Percentiles rank a stretch among this genome's conserved stretches.
phyloP scores from a whole-genome alignment of 1,139 yeast species.

The Geotrichum cucujoidarum region DNA sequence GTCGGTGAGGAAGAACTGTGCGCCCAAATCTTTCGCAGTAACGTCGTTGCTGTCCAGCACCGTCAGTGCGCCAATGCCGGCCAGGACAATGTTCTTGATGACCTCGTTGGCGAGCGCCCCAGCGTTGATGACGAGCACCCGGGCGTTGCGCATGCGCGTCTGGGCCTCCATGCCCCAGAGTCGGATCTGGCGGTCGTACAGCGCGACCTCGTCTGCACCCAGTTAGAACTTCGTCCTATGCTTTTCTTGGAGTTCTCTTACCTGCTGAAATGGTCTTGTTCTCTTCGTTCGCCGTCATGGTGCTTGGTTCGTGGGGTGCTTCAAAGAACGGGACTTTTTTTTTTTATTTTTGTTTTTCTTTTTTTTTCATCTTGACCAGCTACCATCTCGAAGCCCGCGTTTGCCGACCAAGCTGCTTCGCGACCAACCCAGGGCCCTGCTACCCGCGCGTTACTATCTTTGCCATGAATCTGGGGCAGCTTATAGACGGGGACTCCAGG shows the following conservation, averaged over 20 bases:
- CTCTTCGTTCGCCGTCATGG: conserved; percentile 12
- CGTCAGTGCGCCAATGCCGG: conserved; percentile 79
- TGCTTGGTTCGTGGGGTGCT: neutral
- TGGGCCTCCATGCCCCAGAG: conserved; percentile 97
- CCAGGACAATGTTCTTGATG: conserved; percentile 78
- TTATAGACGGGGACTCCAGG: conserved; percentile 79
- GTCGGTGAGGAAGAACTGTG: conserved; percentile 70
- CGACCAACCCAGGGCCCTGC: neutral
- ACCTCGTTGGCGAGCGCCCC: conserved; percentile 76
- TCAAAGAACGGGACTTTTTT: neutral
- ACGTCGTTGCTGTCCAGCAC: conserved; percentile 58
- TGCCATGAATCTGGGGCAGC: conserved; percentile 67
- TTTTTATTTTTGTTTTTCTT: conserved; percentile 5
- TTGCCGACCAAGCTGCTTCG: neutral
- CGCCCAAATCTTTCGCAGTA: conserved; percentile 59
- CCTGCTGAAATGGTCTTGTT: conserved; percentile 20
- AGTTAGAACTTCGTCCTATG: neutral
- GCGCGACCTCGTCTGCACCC: conserved; percentile 68
- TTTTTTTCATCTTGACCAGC: conserved; percentile 2
- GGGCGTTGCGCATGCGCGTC: conserved; percentile 67
- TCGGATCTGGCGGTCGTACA: conserved; percentile 91
- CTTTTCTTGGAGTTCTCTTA: conserved; percentile 1
- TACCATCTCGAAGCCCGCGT: neutral
- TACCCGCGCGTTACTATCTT: neutral
- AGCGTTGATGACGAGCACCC: conserved; percentile 59